A percentile compares a stretch with the other conserved stretches of the same genome.
These are phyloP conservation scores for Puya raimondii DNA, from an alignment of 176 grass and related monocot species.

Conservation along the genomic window DNA sequence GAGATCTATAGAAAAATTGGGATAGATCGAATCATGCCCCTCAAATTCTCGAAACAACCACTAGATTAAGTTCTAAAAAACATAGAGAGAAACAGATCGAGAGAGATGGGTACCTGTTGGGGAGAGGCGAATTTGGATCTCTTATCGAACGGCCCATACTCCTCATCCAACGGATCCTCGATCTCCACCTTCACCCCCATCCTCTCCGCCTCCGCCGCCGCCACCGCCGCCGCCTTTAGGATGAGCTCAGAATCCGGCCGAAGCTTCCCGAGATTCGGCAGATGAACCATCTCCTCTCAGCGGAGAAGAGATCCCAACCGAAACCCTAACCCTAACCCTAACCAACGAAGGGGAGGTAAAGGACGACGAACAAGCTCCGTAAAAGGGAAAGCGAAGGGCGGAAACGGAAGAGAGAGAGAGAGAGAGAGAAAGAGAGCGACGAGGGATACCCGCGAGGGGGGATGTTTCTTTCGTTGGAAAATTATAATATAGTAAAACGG, in stretches of 20 bases:
- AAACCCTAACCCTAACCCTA: background rate
- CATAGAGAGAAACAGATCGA: background rate
- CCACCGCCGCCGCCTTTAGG: constrained; percentile 16
- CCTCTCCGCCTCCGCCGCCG: background rate
- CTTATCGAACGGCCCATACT: constrained; percentile 40
- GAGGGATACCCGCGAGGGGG: background rate
- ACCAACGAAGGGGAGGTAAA: background rate
- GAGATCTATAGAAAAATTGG: background rate
- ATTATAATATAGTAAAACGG: background rate
- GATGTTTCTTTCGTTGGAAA: background rate
- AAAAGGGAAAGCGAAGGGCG: background rate
- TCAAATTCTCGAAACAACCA: background rate
- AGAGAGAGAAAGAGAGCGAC: background rate
- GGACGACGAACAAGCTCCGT: background rate
- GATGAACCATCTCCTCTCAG: constrained; percentile 36
- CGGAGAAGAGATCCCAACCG: background rate
- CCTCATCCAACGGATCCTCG: constrained; percentile 34
- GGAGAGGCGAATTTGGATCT: constrained; percentile 22
- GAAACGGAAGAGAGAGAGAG: background rate
- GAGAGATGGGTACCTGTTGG: constrained; percentile 13
- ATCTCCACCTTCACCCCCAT: constrained; percentile 26
- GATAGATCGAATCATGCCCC: background rate
- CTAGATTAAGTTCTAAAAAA: background rate
- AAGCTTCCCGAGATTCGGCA: constrained; percentile 47
- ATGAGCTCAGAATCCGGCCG: constrained; percentile 12